Conservation (phyloP, 805 yeast genomes). For the Candida nemodendra region DNA sequence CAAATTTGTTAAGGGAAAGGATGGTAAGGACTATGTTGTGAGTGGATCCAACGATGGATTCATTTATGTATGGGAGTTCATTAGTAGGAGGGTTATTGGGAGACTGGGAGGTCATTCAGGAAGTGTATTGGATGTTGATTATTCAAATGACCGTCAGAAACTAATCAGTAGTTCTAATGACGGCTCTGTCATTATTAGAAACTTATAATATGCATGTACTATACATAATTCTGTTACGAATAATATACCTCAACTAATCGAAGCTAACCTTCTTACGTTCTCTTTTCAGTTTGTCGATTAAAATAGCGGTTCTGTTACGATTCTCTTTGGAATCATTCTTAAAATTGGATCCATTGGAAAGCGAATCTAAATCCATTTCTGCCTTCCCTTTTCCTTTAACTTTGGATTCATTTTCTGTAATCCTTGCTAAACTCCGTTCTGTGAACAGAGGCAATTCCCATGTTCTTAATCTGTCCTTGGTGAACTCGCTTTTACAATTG, state of each 20-base stretch:
- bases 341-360: slow-evolving; percentile 1
- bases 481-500: slow-evolving; percentile 15
- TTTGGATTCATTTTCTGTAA: slow-evolving; percentile 25
- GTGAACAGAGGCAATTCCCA: slow-evolving; percentile 42
- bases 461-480: slow-evolving; percentile 6
- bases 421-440: slow-evolving; percentile 27
- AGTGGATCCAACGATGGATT: slow-evolving; percentile 67
- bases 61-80: slow-evolving; percentile 59
- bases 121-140: slow-evolving; percentile 58
- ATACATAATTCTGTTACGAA: neutral
- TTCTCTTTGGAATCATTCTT: no score
- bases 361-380: slow-evolving; percentile 1
- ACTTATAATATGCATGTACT: slow-evolving; percentile 11
- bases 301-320: slow-evolving; percentile 1
- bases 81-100: slow-evolving; percentile 43
- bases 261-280: slow-evolving; percentile 21
- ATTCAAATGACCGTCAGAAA: slow-evolving; percentile 30
- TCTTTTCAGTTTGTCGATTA: slow-evolving; percentile 18
- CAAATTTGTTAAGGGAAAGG: slow-evolving; percentile 39
- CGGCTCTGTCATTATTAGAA: slow-evolving; percentile 52
- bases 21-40: slow-evolving; percentile 34
- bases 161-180: slow-evolving; percentile 54
- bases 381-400: slow-evolving; percentile 11
- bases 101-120: slow-evolving; percentile 63
- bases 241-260: slow-evolving; percentile 6